Base-by-base conservation (phyloP, 371 early-diverging fungal species). In the Mortierella sp. region DNA sequence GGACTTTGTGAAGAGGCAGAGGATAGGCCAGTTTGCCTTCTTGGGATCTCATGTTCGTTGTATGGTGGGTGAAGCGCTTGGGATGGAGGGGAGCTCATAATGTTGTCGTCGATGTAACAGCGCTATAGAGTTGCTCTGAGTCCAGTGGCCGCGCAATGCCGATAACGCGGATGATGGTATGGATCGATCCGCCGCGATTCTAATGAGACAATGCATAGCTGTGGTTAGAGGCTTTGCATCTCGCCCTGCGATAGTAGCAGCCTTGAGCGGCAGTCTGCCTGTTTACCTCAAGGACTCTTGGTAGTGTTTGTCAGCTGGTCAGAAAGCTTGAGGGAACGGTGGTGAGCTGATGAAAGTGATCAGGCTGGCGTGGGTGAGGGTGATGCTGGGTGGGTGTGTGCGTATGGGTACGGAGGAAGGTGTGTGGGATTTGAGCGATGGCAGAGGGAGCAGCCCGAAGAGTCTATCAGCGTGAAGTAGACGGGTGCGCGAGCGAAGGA, bases 1-100 rank as follows among this genome's bases (percentile, higher is more conserved):
- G 60, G 65, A 39, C 57, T 58, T 28, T 60, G 71, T 17, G 65
- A 64, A 28, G 54, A 31, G 22, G 28, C 19, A n/a, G 57, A 51
- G 24, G 62, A 55, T 13, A 39, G 8, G 40, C 25, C 47, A 19
- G 48, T 68, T 29, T 51, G 53, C 46, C 54, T 46, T 31, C 43
- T 45, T 3, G 58, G 27, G 46, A 61, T 34, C 17, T 46, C 58
- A 27, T 53, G 39, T 17, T 56, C 37, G 43, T 55, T 39, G 13
- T 57, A 31, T 27, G 56, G 62, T 46, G 62, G 61, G 25, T 54
- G 54, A 13, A 48, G 48, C 9, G 54, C 37, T 7, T 48, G 56
- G 29, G 52, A 43, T 29, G 34, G 28, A 22, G 58, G 40, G 29
- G 54, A 47, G 24, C 47, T 62, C 47, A 47, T 57, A 41, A 29